Evolutionary conservation across 805 yeast genomes (phyloP).

Genomic region (Isabelozyma pseudorhagii): DNA sequence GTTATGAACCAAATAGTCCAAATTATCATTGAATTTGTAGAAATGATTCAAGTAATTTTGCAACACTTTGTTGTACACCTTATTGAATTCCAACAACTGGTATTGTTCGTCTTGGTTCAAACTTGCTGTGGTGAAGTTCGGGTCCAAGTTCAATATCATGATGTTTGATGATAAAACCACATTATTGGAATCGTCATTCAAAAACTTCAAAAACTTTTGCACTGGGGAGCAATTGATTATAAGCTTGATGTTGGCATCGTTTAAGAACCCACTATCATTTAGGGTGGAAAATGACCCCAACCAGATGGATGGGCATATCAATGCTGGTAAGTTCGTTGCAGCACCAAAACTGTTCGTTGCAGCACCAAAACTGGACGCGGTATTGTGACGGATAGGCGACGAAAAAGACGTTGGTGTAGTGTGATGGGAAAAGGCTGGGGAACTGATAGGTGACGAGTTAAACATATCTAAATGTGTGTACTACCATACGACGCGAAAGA

Average conservation of each 20-base stretch:
- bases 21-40: conserved; percentile 29
- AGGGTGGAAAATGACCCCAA: conserved; percentile 17
- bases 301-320: conserved; percentile 29
- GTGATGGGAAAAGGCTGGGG: background rate
- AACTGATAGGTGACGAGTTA: background rate
- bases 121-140: conserved; percentile 19
- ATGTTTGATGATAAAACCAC: conserved; percentile 33
- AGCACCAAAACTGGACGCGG: background rate
- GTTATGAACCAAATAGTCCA: conserved; percentile 24
- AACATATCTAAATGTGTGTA: background rate
- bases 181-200: conserved; percentile 12
- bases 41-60: conserved; percentile 37
- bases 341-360: background rate
- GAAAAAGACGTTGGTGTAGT: background rate
- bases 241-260: conserved; percentile 27
- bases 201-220: conserved; percentile 20
- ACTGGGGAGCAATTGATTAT: conserved; percentile 39
- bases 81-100: conserved; percentile 21
- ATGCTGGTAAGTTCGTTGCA: background rate
- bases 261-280: conserved; percentile 11
- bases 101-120: conserved; percentile 13
- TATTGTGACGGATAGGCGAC: background rate
- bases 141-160: conserved; percentile 36
- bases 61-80: conserved; percentile 28
- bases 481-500: background rate